phyloP scores from a whole-genome alignment of 176 grass and related monocot species.

The sorghum (Sorghum bicolor) region Sorghum_bicolor_NCBIv3 NC_012873.2:61484501-61485000 shows the following conservation, averaged over 20 bases:
- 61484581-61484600: constrained; percentile 12
- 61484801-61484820: neutral
- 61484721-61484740: constrained; percentile 38
- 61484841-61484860: constrained; percentile 3
- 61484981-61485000: neutral
- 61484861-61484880: neutral
- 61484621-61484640: constrained; percentile 29
- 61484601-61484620: neutral
- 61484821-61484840: neutral
- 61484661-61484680: neutral
- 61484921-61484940: neutral
- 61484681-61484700: neutral
- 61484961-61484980: neutral
- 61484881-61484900: neutral
- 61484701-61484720: constrained; percentile 37
- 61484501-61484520: neutral
- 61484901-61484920: neutral
- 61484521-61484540: neutral
- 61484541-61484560: neutral
- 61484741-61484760: constrained; percentile 28
- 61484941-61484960: neutral
- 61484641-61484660: constrained; percentile 3
- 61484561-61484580: neutral
- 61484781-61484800: neutral
- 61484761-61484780: neutral